Conservation (phyloP, 306 rosid genomes). For the Begonia peltatifolia region DNA sequence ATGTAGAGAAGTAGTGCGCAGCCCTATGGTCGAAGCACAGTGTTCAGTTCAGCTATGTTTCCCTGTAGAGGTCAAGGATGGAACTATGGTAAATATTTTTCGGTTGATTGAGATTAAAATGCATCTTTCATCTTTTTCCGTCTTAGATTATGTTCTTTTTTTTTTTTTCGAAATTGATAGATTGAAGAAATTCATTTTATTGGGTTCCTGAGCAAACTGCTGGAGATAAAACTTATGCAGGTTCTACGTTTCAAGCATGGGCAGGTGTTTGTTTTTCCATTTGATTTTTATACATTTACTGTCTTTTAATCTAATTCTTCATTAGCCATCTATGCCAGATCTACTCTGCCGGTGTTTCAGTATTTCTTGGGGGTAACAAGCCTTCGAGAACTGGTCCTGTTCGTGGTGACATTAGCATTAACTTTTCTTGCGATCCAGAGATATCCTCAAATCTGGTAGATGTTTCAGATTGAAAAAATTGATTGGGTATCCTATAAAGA, state of each 20-base stretch:
- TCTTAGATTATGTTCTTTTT: constrained; percentile 7
- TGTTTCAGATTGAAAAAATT: background rate
- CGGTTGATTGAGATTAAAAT: background rate
- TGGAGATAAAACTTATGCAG: constrained; percentile 85
- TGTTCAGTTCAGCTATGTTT: constrained; percentile 89
- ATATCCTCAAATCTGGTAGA: constrained; percentile 76
- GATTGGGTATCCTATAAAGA: too few species aligned
- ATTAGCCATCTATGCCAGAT: constrained; percentile 41
- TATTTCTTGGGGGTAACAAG: constrained; percentile 87
- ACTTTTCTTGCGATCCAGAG: constrained; percentile 90
- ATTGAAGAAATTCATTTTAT: constrained; percentile 83
- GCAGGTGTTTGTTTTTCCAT: constrained; percentile 36
- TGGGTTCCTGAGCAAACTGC: constrained; percentile 87
- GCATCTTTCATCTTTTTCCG: constrained; percentile 5
- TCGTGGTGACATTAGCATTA: constrained; percentile 84
- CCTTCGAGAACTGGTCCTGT: constrained; percentile 75
- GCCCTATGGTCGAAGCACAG: constrained; percentile 98
- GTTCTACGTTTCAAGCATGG: constrained; percentile 95
- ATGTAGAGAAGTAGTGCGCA: constrained; percentile 74
- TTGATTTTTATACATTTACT: constrained; percentile 8
- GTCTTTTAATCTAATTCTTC: constrained; percentile 11
- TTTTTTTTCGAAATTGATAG: constrained; percentile 29
- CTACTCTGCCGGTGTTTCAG: constrained; percentile 78
- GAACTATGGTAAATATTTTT: constrained; percentile 51
- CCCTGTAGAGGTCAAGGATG: constrained; percentile 77